phyloP scores from a whole-genome alignment of 805 yeast genomes.

The Hanseniaspora guilliermondii region DNA sequence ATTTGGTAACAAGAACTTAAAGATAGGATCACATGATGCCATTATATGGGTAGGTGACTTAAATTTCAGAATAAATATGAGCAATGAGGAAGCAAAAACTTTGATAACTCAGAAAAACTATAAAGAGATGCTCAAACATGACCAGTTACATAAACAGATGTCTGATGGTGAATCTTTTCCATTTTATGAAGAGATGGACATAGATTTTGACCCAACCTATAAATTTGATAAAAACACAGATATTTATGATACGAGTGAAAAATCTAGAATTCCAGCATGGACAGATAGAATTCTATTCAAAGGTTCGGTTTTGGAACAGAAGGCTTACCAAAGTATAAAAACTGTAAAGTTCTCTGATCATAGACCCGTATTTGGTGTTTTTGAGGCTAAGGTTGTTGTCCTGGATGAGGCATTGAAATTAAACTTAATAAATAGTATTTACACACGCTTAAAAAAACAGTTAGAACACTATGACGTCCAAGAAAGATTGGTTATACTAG shows the following conservation, averaged over 20 bases:
- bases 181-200: slow-evolving; percentile 67
- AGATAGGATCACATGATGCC: slow-evolving; percentile 66
- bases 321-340: slow-evolving; percentile 46
- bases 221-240: slow-evolving; percentile 82
- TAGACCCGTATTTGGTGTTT: slow-evolving; percentile 72
- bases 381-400: slow-evolving; percentile 48
- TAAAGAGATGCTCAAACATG: slow-evolving; percentile 47
- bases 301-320: slow-evolving; percentile 46
- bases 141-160: slow-evolving; percentile 72
- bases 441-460: slow-evolving; percentile 39
- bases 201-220: slow-evolving; percentile 80
- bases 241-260: slow-evolving; percentile 77
- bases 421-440: slow-evolving; percentile 41
- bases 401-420: slow-evolving; percentile 47
- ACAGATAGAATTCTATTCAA: slow-evolving; percentile 76
- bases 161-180: slow-evolving; percentile 66
- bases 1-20: slow-evolving; percentile 40
- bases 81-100: slow-evolving; percentile 56
- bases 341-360: slow-evolving; percentile 70
- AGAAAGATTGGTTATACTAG: slow-evolving; percentile 47
- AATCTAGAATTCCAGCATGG: slow-evolving; percentile 93
- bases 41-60: slow-evolving; percentile 90
- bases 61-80: slow-evolving; percentile 66
- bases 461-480: slow-evolving; percentile 30
- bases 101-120: slow-evolving; percentile 39